Evolutionary conservation across 2,329 filamentous ascomycete species (phyloP).

Genomic region (Lizonia empirigonia): DNA sequence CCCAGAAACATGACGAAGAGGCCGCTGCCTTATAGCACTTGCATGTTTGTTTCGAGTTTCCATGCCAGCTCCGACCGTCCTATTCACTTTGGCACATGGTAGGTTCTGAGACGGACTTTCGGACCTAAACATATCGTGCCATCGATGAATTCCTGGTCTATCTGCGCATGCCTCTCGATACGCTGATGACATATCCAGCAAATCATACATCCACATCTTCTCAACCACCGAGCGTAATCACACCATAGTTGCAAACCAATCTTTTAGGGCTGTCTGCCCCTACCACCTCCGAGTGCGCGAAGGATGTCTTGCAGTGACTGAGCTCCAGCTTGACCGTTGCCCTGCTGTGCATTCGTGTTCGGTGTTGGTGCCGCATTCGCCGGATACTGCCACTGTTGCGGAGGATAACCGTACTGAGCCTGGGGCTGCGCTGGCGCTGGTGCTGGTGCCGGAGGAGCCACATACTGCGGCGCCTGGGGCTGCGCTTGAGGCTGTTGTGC

Average conservation of each 20-base stretch:
- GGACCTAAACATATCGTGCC: not conserved
- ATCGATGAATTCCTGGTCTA: slow-evolving; percentile 1
- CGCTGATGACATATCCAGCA: slow-evolving; percentile 1
- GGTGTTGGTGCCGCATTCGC: slow-evolving; percentile 29
- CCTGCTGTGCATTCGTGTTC: slow-evolving; percentile 23
- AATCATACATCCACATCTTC: slow-evolving; percentile 12
- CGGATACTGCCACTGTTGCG: slow-evolving; percentile 32
- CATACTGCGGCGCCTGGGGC: slow-evolving; percentile 24
- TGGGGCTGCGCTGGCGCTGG: slow-evolving; percentile 31
- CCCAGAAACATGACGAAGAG: not conserved
- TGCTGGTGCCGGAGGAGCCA: slow-evolving; percentile 24
- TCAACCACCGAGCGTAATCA: not conserved
- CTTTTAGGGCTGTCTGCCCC: slow-evolving; percentile 13
- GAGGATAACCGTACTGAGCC: slow-evolving; percentile 31
- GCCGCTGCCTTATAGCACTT: not conserved
- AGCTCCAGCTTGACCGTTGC: slow-evolving; percentile 28
- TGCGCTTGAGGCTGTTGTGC: slow-evolving; percentile 23
- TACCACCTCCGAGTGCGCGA: slow-evolving; percentile 33
- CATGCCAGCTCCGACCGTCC: not conserved
- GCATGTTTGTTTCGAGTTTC: not conserved
- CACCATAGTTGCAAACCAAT: not conserved
- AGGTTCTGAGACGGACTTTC: not conserved
- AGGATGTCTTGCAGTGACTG: slow-evolving; percentile 42
- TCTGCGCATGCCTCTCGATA: not conserved
- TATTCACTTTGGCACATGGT: not conserved